Conservation (phyloP, 495 filamentous ascomycete species). For the Aspergillus leporis region DNA sequence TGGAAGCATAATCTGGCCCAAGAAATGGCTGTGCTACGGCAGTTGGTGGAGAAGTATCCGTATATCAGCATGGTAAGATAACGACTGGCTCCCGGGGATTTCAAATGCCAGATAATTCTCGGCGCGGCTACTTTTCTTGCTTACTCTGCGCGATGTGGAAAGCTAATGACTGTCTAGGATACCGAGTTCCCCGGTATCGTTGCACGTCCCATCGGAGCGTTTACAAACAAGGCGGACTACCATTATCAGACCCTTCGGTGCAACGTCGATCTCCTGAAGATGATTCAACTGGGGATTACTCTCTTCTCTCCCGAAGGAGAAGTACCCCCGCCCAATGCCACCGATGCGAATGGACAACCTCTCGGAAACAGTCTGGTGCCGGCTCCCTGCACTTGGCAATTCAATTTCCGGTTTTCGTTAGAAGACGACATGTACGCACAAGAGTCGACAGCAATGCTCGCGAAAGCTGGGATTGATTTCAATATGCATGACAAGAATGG, state of each 20-base stretch:
- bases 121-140: background rate
- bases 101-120: background rate
- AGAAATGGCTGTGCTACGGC: slow-evolving; percentile 79
- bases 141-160: background rate
- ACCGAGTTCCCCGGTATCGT: slow-evolving; percentile 98
- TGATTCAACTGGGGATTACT: slow-evolving; percentile 95
- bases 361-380: slow-evolving; percentile 57
- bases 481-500: slow-evolving; percentile 75
- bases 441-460: slow-evolving; percentile 84
- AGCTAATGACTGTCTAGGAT: slow-evolving; percentile 59
- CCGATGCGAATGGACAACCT: slow-evolving; percentile 54
- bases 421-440: slow-evolving; percentile 96
- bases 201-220: slow-evolving; percentile 89
- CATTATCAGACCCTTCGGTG: slow-evolving; percentile 97
- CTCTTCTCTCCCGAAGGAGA: slow-evolving; percentile 87
- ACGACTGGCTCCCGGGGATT: background rate
- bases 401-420: slow-evolving; percentile 96
- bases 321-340: slow-evolving; percentile 67
- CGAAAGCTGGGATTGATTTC: slow-evolving; percentile 88
- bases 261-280: slow-evolving; percentile 94
- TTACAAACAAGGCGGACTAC: slow-evolving; percentile 92
- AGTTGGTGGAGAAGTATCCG: slow-evolving; percentile 83
- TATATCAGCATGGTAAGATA: slow-evolving; percentile 91
- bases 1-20: slow-evolving; percentile 90
- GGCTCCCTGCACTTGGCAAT: slow-evolving; percentile 92